Conservation (phyloP, 768 basidiomycete species). For the Saitozyma podzolica region DNA sequence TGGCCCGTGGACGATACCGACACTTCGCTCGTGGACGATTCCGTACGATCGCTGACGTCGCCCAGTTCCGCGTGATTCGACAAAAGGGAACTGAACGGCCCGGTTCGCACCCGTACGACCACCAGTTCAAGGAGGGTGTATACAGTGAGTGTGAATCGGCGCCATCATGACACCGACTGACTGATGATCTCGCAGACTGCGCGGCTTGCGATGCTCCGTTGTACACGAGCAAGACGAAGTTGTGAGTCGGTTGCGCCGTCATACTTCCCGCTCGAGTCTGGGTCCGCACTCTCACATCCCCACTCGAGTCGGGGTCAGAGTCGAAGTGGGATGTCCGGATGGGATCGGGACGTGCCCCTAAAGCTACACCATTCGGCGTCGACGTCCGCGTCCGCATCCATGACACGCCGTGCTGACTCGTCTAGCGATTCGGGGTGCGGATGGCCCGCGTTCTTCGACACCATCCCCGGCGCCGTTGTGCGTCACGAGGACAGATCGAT, state of each 20-base stretch:
- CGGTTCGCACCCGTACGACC: slow-evolving; percentile 76
- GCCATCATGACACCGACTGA: not conserved
- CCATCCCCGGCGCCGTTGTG: slow-evolving; percentile 83
- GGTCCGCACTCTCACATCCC: not conserved
- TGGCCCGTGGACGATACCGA: not conserved
- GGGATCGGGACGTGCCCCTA: too few species aligned
- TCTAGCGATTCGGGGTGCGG: slow-evolving; percentile 76
- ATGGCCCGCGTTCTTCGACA: slow-evolving; percentile 98
- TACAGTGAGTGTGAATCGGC: slow-evolving; percentile 56
- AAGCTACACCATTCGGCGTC: too few species aligned
- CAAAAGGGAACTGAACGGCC: slow-evolving; percentile 82
- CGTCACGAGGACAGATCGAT: slow-evolving; percentile 67
- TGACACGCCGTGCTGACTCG: not conserved
- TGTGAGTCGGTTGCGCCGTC: slow-evolving; percentile 48
- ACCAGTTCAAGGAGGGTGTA: slow-evolving; percentile 65
- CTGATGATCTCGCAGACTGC: slow-evolving; percentile 55
- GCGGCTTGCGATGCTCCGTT: slow-evolving; percentile 77
- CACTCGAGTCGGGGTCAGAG: not conserved
- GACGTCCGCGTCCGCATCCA: not conserved
- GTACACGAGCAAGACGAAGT: slow-evolving; percentile 87
- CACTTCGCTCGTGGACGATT: too few species aligned
- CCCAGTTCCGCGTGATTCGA: slow-evolving; percentile 80
- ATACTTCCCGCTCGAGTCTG: too few species aligned
- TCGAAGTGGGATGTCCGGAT: not conserved
- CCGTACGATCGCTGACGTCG: slow-evolving; percentile 8